These are phyloP conservation scores for Astrothelium subdiscretum DNA, from an alignment of 495 filamentous ascomycete genomes.

Conservation along the genomic window DNA sequence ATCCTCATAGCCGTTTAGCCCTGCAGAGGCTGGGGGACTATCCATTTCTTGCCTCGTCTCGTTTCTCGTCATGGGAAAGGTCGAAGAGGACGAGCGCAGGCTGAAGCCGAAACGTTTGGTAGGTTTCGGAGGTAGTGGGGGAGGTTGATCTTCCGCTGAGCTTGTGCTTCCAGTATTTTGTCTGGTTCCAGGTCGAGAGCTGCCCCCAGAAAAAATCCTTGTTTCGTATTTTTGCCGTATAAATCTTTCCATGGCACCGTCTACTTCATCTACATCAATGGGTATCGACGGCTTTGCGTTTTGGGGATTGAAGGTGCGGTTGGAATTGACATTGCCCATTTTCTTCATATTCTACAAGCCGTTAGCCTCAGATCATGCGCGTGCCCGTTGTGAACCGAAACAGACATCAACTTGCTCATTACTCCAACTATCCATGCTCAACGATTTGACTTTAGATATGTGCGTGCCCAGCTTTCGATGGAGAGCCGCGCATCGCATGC, in stretches of 20 bases:
- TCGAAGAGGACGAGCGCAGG: constrained; percentile 59
- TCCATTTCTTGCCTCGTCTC: constrained; percentile 6
- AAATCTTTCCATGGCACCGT: constrained; percentile 84
- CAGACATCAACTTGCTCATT: constrained; percentile 90
- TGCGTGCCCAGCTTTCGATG: constrained; percentile 97
- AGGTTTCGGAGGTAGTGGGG: constrained; percentile 77
- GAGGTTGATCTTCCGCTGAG: constrained; percentile 43
- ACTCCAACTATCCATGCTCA: constrained; percentile 96
- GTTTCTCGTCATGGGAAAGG: constrained; percentile 32
- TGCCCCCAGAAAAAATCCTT: constrained; percentile 39
- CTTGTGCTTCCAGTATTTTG: constrained; percentile 42
- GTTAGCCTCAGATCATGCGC: constrained; percentile 13
- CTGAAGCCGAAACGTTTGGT: constrained; percentile 64
- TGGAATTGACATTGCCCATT: constrained; percentile 74
- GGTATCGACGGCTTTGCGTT: constrained; percentile 72
- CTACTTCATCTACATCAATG: constrained; percentile 80
- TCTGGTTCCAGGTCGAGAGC: constrained; percentile 19
- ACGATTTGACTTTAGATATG: constrained; percentile 93
- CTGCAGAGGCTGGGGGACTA: constrained; percentile 26
- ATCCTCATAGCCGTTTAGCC: constrained; percentile 16
- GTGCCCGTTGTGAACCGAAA: not conserved
- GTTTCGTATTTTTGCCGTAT: constrained; percentile 89
- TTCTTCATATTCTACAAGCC: constrained; percentile 70
- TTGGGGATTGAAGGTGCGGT: constrained; percentile 77
- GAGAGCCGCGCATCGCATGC: constrained; percentile 91